A percentile compares a stretch with the other conserved stretches of the same genome.
phyloP scores from a whole-genome alignment of 371 early-diverging fungal species.

The Actinomortierella wolfii region DNA sequence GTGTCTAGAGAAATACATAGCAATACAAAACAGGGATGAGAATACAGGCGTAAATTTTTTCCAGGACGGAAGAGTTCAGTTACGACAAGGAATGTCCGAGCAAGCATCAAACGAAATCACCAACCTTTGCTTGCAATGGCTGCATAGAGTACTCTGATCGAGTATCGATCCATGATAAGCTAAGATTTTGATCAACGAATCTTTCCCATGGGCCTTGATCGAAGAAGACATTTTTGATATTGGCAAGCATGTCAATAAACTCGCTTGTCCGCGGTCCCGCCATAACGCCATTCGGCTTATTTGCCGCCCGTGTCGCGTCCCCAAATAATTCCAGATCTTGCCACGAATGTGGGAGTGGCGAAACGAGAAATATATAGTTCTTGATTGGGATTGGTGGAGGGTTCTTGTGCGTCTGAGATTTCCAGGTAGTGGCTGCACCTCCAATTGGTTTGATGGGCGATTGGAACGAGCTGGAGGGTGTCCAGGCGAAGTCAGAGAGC shows the following conservation, averaged over 20 bases:
- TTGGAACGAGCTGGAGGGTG: slow-evolving; percentile 22
- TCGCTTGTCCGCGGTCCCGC: slow-evolving; percentile 22
- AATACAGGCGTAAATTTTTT: not conserved
- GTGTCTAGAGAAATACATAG: slow-evolving; percentile 6
- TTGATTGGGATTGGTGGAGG: slow-evolving; percentile 30
- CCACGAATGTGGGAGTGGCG: slow-evolving; percentile 31
- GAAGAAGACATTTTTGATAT: slow-evolving; percentile 28
- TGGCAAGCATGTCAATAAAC: slow-evolving; percentile 28
- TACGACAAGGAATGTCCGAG: no score
- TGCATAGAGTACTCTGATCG: not conserved
- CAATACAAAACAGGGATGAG: not conserved
- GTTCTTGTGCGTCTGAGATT: slow-evolving; percentile 36
- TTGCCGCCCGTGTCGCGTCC: slow-evolving; percentile 16
- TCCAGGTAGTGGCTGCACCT: slow-evolving; percentile 3
- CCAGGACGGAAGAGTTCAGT: no score
- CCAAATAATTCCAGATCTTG: slow-evolving; percentile 19
- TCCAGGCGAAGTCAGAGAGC: slow-evolving; percentile 35
- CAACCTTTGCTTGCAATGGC: slow-evolving; percentile 5
- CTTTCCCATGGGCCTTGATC: slow-evolving; percentile 38
- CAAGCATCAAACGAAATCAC: not conserved
- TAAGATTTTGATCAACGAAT: slow-evolving; percentile 30
- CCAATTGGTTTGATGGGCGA: slow-evolving; percentile 29
- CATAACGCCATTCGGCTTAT: not conserved
- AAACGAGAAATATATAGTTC: slow-evolving; percentile 33
- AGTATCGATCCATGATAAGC: slow-evolving; percentile 39